phyloP scores from a whole-genome alignment of 1,284 basidiomycete genomes.

The Hymenochaete sp. region DNA sequence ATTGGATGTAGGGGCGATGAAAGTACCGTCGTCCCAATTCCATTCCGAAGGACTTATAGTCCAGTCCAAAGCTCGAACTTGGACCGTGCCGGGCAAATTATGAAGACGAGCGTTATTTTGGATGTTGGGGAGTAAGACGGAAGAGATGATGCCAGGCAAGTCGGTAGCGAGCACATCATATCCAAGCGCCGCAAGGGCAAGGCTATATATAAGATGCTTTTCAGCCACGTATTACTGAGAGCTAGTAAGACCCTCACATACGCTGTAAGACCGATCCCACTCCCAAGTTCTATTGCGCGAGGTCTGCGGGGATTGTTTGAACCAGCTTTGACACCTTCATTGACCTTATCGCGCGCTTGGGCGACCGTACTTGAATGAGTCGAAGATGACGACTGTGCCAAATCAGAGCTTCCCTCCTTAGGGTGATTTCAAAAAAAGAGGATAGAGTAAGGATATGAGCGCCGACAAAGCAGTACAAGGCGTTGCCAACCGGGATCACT shows the following conservation, averaged over 20 bases:
- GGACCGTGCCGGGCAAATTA: conserved; percentile 32
- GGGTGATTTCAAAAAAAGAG: neutral
- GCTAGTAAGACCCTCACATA: conserved; percentile 31
- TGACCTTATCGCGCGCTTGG: too few relatives aligned
- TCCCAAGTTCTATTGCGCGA: conserved; percentile 70
- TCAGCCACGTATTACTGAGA: conserved; percentile 15
- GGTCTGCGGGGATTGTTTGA: conserved; percentile 23
- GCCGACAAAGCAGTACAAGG: neutral
- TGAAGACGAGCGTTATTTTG: conserved; percentile 38
- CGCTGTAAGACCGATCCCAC: conserved; percentile 75
- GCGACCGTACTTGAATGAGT: too few relatives aligned
- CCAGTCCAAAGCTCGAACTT: conserved; percentile 63
- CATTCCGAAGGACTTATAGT: conserved; percentile 43
- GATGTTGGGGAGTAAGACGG: conserved; percentile 65
- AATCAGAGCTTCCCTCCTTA: too few relatives aligned
- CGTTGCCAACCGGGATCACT: too few relatives aligned
- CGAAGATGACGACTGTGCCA: too few relatives aligned
- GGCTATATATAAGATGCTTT: conserved; percentile 30
- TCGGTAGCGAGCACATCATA: conserved; percentile 80
- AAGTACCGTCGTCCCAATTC: conserved; percentile 39
- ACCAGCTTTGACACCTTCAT: too few relatives aligned
- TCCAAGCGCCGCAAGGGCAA: conserved; percentile 61
- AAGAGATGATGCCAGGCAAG: conserved; percentile 54
- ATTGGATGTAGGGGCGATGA: conserved; percentile 23
- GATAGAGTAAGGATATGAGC: neutral